A percentile compares a stretch with the other conserved stretches of the same genome.
Conservation (phyloP, 2,329 filamentous ascomycete species). For the Ceratocystis diversiconidia region DNA sequence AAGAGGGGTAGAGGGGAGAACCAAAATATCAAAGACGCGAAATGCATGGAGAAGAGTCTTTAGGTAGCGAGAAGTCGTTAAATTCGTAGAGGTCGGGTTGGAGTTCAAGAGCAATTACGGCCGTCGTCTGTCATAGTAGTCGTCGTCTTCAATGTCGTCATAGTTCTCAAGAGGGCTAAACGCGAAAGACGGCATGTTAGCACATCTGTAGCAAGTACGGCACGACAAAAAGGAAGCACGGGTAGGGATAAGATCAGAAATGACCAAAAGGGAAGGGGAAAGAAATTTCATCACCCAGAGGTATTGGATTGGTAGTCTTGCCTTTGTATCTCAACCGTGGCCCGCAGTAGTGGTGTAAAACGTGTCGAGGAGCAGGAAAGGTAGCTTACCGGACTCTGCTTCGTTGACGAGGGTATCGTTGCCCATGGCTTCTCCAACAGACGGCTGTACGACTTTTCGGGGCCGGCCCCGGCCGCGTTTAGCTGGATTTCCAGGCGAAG, state of each 20-base stretch:
- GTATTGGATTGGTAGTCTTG: not conserved
- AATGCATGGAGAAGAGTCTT: not conserved
- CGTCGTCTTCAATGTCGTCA: not conserved
- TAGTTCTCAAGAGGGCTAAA: not conserved
- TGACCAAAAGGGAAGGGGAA: not conserved
- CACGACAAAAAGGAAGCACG: not conserved
- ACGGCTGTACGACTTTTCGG: conserved; percentile 21
- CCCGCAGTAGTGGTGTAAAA: not conserved
- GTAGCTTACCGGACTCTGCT: conserved; percentile 6
- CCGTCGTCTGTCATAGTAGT: not conserved
- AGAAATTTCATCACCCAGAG: not conserved
- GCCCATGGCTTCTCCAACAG: conserved; percentile 19
- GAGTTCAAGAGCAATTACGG: not conserved
- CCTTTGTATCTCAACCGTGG: not conserved
- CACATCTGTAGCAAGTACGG: not conserved
- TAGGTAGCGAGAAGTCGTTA: conserved; percentile 1
- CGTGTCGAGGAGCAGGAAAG: conserved; percentile 5
- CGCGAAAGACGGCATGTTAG: not conserved
- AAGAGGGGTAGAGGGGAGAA: not conserved
- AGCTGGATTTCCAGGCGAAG: conserved; percentile 14
- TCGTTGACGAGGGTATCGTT: not conserved
- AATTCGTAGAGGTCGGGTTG: conserved; percentile 2
- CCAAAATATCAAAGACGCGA: not conserved
- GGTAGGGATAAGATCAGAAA: not conserved
- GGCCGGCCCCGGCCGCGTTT: conserved; percentile 15